Evolutionary conservation across 495 filamentous ascomycete species (phyloP), one percentile per base, ranked within the genome.

Genomic region (Achaetomiella virescens): DNA sequence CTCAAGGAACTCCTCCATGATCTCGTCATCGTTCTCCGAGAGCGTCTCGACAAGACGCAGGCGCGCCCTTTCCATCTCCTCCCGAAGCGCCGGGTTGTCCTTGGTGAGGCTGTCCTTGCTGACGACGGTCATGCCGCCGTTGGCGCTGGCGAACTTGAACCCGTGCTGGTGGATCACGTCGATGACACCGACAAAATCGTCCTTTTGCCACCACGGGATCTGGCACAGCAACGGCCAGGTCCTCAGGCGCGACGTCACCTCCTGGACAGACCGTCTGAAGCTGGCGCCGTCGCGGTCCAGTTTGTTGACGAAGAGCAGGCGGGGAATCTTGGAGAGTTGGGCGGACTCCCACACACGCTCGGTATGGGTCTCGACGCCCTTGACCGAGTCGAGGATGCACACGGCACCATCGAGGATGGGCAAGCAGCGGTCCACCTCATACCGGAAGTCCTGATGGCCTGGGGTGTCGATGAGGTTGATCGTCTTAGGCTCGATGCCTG

Each of bases 381-480:
- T 92, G 40, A 99, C 95, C 8, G 90, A 90, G 59, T 99, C 95
- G 18, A 99, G 80, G 60, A 99, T 95, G 62, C 91, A 97, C 29
- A 99, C 86, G 1, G 91, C 91, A 9, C 93, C 93, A 67, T 99
- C 95, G 0, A 99, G 82, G 33, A 97, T 88, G 27, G 91, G 89
- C 43, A 97, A 72, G 17, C 92, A 97, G 15, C 95, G 84, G 58
- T 97, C 80, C 15, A 99, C 95, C 69, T 99, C 95, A 61, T 97
- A 97, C 2, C 93, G 95, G 66, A 99, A 99, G 68, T 99, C 95
- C 22, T 95, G 92, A 62, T 99, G 95, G 3, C 95, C 95, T 0
- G 95, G 95, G 0, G 95, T 99, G 69, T 99, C 95, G 44, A 99
- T 97, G 2, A 99, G 75, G 70, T 97, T 97, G 65, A 99, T 85